Conservation (phyloP, 805 yeast species). For the Kodamaea sagamina region DNA sequence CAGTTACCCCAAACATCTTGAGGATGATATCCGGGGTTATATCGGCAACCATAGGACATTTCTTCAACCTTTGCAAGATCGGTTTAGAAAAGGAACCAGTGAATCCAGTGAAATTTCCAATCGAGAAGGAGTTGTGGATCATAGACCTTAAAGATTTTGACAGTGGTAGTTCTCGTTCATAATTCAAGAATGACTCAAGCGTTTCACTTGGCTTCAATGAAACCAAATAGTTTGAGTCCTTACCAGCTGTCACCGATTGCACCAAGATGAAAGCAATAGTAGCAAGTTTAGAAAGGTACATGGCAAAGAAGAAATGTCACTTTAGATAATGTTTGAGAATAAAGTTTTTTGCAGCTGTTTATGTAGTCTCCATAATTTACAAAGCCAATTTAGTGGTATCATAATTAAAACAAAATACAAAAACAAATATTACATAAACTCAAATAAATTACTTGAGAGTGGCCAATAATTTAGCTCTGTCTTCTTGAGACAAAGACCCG, state of each 20-base stretch:
- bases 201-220: constrained; percentile 53
- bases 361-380: not conserved
- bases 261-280: not conserved
- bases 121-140: constrained; percentile 55
- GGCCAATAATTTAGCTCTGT: constrained; percentile 30
- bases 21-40: constrained; percentile 67
- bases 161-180: constrained; percentile 28
- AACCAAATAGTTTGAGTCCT: constrained; percentile 41
- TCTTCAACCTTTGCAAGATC: constrained; percentile 47
- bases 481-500: constrained; percentile 35
- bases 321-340: too few species aligned
- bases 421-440: not conserved
- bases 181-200: constrained; percentile 48
- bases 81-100: constrained; percentile 59
- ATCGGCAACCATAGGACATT: constrained; percentile 65
- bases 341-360: constrained; percentile 2
- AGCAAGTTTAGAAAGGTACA: constrained; percentile 3
- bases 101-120: constrained; percentile 73
- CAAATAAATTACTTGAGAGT: constrained; percentile 22
- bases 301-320: not conserved
- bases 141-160: constrained; percentile 43
- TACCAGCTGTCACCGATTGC: not conserved
- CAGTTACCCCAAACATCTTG: constrained; percentile 51
- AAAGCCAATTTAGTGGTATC: not conserved
- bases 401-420: not conserved